These are phyloP conservation scores for Capronia coronata DNA, from an alignment of 2,329 filamentous ascomycete genomes.

Conservation along the genomic window DNA sequence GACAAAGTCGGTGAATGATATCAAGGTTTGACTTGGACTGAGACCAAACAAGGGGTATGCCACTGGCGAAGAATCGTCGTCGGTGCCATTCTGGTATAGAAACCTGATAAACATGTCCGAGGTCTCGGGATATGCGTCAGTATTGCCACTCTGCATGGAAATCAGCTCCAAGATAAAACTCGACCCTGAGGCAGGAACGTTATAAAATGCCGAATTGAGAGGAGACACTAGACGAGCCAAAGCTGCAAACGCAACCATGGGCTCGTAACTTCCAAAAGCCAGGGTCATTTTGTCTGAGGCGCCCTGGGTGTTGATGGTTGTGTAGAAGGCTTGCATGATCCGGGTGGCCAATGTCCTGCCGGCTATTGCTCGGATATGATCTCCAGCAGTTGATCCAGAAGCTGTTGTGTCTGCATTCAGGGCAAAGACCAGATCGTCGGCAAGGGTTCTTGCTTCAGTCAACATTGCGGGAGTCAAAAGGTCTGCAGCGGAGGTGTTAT, in stretches of 20 bases:
- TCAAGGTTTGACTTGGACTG: constrained; percentile 41
- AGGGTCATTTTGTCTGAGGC: constrained; percentile 41
- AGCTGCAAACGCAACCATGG: constrained; percentile 47
- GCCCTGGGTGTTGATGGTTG: constrained; percentile 37
- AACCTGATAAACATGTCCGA: constrained; percentile 51
- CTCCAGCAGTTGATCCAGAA: constrained; percentile 22
- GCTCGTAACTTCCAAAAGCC: constrained; percentile 46
- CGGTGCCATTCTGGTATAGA: constrained; percentile 52
- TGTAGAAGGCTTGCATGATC: constrained; percentile 36
- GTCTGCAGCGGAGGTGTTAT: constrained; percentile 43
- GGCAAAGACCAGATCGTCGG: constrained; percentile 45
- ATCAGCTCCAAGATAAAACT: constrained; percentile 50
- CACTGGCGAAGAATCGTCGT: constrained; percentile 32
- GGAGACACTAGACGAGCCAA: constrained; percentile 37
- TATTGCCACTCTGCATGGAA: constrained; percentile 34
- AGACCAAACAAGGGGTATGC: constrained; percentile 48
- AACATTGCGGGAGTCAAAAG: constrained; percentile 31
- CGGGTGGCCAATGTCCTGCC: constrained; percentile 39
- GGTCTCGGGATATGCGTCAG: constrained; percentile 35
- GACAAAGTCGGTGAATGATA: constrained; percentile 48
- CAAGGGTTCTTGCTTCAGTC: constrained; percentile 34
- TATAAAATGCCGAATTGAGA: constrained; percentile 41
- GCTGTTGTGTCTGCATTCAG: constrained; percentile 35
- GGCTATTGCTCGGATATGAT: constrained; percentile 36
- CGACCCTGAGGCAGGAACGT: constrained; percentile 44